These are phyloP conservation scores for Neurospora tetrasperma DNA, from an alignment of 495 filamentous ascomycete genomes.

Conservation along the genomic window DNA sequence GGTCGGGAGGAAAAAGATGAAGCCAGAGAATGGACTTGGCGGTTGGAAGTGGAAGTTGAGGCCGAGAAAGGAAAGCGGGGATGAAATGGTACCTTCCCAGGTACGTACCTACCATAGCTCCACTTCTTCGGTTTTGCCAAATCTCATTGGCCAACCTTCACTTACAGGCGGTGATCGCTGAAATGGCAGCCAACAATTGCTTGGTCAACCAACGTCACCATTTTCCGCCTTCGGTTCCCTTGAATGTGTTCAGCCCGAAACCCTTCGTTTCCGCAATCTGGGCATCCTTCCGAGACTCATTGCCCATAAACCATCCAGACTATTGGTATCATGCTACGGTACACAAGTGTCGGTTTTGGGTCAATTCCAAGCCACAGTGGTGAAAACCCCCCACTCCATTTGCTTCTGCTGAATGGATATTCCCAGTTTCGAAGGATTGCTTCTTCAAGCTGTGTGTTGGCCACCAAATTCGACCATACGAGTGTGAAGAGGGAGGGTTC, in stretches of 20 bases:
- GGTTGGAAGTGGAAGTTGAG: background rate
- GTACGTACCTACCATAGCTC: background rate
- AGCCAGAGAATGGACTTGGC: background rate
- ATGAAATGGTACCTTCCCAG: background rate
- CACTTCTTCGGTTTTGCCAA: accelerated
- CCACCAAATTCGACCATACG: background rate
- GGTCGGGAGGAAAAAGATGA: background rate
- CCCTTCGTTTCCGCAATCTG: too few species aligned
- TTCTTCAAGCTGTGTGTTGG: background rate
- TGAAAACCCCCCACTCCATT: background rate
- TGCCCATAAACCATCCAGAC: background rate
- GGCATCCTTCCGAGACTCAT: background rate
- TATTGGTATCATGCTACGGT: background rate
- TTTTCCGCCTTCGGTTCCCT: background rate
- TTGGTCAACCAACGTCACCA: background rate
- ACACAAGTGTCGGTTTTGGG: background rate
- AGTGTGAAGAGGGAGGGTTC: background rate
- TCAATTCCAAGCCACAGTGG: background rate
- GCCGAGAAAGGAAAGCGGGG: background rate
- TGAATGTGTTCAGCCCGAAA: too few species aligned
- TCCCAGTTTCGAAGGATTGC: background rate
- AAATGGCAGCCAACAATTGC: background rate
- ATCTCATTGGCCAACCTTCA: background rate
- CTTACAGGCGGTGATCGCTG: background rate
- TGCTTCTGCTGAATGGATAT: background rate